phyloP scores from a whole-genome alignment of 805 yeast genomes.

The Saccharomycopsis synnaedendra region DNA sequence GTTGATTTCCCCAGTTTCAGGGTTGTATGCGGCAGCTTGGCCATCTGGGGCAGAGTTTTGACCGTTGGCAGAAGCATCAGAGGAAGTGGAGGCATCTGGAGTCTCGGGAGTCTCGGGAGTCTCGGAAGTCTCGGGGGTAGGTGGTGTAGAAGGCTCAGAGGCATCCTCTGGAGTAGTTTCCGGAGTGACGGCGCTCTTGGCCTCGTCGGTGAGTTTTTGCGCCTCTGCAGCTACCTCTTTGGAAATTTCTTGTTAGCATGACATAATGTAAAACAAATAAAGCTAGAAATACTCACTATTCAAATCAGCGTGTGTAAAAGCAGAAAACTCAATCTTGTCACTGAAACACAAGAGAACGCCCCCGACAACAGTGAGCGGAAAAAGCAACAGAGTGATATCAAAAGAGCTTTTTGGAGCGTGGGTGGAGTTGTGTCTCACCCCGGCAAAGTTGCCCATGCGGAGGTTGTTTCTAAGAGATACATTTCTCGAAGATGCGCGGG shows the following conservation, averaged over 20 bases:
- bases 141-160: neutral
- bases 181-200: too few relatives aligned
- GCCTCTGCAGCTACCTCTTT: too few relatives aligned
- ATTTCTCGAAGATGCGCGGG: neutral
- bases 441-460: neutral
- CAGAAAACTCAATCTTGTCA: conserved; percentile 2
- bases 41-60: neutral
- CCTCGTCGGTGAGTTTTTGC: too few relatives aligned
- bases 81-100: neutral
- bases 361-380: conserved; percentile 5
- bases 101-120: neutral
- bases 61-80: neutral
- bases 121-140: too few relatives aligned
- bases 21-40: conserved; percentile 25
- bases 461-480: neutral
- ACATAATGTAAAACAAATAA: neutral
- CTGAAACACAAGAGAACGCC: conserved; percentile 4
- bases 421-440: conserved; percentile 4
- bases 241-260: too few relatives aligned
- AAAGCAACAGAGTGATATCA: neutral
- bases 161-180: too few relatives aligned
- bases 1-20: conserved; percentile 96
- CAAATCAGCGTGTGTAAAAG: neutral
- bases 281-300: neutral
- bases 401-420: neutral